These are phyloP conservation scores for Obba rivulosa DNA, from an alignment of 768 basidiomycete genomes.

Conservation along the genomic window DNA sequence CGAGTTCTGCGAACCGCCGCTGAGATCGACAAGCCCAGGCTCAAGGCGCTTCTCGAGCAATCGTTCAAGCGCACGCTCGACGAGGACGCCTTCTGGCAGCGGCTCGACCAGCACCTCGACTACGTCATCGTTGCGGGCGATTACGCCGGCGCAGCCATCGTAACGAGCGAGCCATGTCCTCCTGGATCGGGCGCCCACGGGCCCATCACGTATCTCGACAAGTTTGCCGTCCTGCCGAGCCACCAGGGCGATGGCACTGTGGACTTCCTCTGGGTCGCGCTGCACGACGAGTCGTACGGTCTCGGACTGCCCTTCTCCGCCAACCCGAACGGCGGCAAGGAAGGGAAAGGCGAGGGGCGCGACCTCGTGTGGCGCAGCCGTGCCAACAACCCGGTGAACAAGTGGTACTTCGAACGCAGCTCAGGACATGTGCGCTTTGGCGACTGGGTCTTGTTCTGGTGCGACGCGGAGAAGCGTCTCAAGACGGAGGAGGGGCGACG, in stretches of 20 bases:
- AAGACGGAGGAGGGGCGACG: constrained; percentile 64
- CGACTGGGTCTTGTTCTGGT: constrained; percentile 96
- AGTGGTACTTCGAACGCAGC: constrained; percentile 98
- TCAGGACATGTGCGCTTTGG: constrained; percentile 85
- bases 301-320: constrained; percentile 89
- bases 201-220: constrained; percentile 91
- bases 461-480: constrained; percentile 88
- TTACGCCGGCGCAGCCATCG: constrained; percentile 91
- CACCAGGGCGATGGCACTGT: constrained; percentile 99
- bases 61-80: constrained; percentile 78
- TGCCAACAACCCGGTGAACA: constrained; percentile 92
- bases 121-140: constrained; percentile 94
- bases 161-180: constrained; percentile 52
- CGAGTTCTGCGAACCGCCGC: constrained; percentile 65
- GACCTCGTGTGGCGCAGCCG: constrained; percentile 96
- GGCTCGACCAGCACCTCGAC: constrained; percentile 75
- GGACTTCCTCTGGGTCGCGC: constrained; percentile 97
- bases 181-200: constrained; percentile 23
- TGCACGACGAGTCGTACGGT: constrained; percentile 98
- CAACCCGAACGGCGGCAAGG: constrained; percentile 92
- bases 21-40: constrained; percentile 70
- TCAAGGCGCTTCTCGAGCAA: constrained; percentile 80
- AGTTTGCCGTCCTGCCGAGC: constrained; percentile 92
- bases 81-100: constrained; percentile 67
- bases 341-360: constrained; percentile 83